Evolutionary conservation across 75 land plant species (phyloP).

Genomic region (Gnetum montanum): DNA sequence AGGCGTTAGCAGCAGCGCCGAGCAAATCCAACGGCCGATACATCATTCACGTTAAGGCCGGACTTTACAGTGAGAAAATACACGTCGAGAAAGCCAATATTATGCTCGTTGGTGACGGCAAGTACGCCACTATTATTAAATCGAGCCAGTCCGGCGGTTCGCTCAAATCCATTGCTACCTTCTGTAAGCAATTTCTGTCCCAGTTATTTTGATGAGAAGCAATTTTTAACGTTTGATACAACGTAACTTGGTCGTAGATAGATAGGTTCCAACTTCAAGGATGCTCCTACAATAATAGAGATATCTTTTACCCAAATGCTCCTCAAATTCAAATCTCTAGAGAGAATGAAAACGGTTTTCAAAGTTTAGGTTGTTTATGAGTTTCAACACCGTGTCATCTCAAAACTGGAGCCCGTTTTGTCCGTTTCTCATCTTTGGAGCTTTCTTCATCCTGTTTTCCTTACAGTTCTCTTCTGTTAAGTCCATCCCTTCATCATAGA

Average conservation of each 20-base stretch:
- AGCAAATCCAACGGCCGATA: constrained; percentile 9
- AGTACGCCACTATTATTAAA: not conserved
- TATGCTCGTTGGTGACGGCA: constrained; percentile 5
- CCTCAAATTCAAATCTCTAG: not conserved
- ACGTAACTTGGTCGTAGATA: not conserved
- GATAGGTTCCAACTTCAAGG: not conserved
- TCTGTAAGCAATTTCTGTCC: not conserved
- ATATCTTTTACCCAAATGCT: not conserved
- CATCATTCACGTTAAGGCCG: constrained; percentile 1
- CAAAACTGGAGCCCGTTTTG: no score
- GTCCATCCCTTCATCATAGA: no score
- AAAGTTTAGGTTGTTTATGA: not conserved
- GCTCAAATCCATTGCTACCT: not conserved
- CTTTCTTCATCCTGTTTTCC: no score
- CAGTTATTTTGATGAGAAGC: not conserved
- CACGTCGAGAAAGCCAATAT: not conserved
- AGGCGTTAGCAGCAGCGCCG: constrained; percentile 41
- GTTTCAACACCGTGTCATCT: no score
- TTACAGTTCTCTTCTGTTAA: no score
- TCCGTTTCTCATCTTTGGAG: no score
- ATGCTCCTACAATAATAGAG: not conserved
- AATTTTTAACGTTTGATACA: not conserved
- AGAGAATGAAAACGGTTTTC: not conserved
- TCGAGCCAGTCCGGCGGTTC: not conserved
- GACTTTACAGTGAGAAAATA: not conserved